phyloP scores from a whole-genome alignment of 768 basidiomycete genomes.

The Amanita thiersii region DNA sequence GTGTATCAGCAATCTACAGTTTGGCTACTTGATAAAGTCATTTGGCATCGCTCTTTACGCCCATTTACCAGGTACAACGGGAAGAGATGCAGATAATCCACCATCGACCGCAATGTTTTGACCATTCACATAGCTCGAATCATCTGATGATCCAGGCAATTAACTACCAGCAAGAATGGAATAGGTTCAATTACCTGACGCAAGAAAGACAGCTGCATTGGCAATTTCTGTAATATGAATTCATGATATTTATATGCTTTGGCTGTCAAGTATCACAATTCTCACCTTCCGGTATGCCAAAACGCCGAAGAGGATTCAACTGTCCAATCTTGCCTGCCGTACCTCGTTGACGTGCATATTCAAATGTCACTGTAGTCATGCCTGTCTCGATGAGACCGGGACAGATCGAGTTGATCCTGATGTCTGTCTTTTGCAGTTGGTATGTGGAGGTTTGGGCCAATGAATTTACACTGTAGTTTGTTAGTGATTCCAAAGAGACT shows the following conservation, averaged over 20 bases:
- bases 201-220: slow-evolving; percentile 76
- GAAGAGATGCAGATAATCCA: slow-evolving; percentile 72
- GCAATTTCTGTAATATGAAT: slow-evolving; percentile 61
- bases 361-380: slow-evolving; percentile 79
- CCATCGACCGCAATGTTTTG: slow-evolving; percentile 85
- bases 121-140: slow-evolving; percentile 89
- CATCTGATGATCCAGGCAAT: slow-evolving; percentile 38
- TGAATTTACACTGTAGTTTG: slow-evolving; percentile 61
- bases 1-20: no score
- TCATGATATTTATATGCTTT: slow-evolving; percentile 8
- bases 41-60: slow-evolving; percentile 24
- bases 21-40: slow-evolving; percentile 6
- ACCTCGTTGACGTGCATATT: slow-evolving; percentile 68
- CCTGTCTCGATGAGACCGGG: slow-evolving; percentile 92
- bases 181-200: slow-evolving; percentile 55
- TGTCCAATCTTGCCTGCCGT: slow-evolving; percentile 73
- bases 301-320: slow-evolving; percentile 77
- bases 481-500: neutral
- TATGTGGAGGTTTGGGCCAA: slow-evolving; percentile 78
- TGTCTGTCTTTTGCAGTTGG: slow-evolving; percentile 72
- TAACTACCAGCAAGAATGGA: neutral
- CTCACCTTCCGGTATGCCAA: slow-evolving; percentile 73
- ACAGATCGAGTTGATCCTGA: slow-evolving; percentile 86
- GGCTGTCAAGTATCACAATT: slow-evolving; percentile 6
- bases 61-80: slow-evolving; percentile 71